phyloP scores from a whole-genome alignment of 306 rosid genomes.

The Acacia acuminata region DNA sequence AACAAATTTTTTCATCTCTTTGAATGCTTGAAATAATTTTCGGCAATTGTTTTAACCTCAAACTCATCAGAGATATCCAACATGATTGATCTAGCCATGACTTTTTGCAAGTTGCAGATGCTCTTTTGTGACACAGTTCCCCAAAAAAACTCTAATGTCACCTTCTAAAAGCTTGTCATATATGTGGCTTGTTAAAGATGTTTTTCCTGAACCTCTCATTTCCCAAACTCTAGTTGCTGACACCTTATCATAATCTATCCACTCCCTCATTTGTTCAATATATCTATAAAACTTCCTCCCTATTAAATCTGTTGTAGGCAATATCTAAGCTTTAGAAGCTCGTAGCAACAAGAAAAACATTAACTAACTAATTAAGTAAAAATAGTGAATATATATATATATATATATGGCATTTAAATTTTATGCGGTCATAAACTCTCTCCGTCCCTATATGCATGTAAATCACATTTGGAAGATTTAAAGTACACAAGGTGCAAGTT shows the following conservation, averaged over 20 bases:
- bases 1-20: background rate
- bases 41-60: background rate
- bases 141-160: background rate
- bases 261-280: background rate
- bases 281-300: background rate
- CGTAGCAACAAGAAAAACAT: background rate
- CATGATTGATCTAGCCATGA: background rate
- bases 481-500: no score
- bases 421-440: no score
- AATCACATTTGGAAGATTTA: no score
- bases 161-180: background rate
- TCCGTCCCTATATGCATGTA: no score
- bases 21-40: background rate
- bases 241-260: background rate
- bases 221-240: background rate
- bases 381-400: accelerated
- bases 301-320: background rate
- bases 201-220: background rate
- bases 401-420: no score
- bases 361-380: no score
- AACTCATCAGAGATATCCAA: background rate
- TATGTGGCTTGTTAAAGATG: background rate
- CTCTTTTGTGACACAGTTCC: background rate
- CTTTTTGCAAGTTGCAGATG: background rate
- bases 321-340: background rate